phyloP scores from a whole-genome alignment of 148 eudicot genomes.

The Camellia lanceoleosa region DNA sequence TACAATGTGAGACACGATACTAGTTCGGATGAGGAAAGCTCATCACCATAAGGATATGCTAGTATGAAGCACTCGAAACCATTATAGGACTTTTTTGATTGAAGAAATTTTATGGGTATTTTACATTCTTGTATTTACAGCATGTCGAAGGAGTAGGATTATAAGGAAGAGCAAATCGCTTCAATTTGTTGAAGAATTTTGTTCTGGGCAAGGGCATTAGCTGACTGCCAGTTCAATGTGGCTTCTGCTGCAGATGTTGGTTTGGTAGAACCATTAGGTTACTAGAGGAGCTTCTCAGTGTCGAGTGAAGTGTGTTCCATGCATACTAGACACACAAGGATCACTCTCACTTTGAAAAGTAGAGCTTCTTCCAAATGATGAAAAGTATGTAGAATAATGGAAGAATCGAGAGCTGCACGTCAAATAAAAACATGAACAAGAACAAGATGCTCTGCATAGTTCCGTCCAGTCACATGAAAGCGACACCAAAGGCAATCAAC shows the following conservation, averaged over 20 bases:
- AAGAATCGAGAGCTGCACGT: neutral
- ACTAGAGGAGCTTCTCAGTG: constrained; percentile 11
- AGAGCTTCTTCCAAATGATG: neutral
- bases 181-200: too few species aligned
- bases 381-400: neutral
- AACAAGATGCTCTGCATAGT: constrained; percentile 1
- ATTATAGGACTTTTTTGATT: neutral
- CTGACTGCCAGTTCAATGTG: too few species aligned
- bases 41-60: constrained; percentile 38
- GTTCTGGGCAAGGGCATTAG: too few species aligned
- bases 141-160: neutral
- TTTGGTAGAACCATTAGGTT: neutral
- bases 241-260: too few species aligned
- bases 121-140: neutral
- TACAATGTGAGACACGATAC: constrained; percentile 38
- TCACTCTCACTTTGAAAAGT: neutral
- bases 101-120: neutral
- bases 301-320: neutral
- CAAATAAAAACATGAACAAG: neutral
- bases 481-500: neutral
- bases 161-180: neutral
- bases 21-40: constrained; percentile 59
- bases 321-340: too few species aligned
- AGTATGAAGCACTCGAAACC: neutral
- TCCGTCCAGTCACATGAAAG: neutral